Percentiles rank a stretch among this genome's conserved stretches.
phyloP scores from a whole-genome alignment of 202 grass and related monocot species.

The Bolboschoenoplectus hybrid region DNA sequence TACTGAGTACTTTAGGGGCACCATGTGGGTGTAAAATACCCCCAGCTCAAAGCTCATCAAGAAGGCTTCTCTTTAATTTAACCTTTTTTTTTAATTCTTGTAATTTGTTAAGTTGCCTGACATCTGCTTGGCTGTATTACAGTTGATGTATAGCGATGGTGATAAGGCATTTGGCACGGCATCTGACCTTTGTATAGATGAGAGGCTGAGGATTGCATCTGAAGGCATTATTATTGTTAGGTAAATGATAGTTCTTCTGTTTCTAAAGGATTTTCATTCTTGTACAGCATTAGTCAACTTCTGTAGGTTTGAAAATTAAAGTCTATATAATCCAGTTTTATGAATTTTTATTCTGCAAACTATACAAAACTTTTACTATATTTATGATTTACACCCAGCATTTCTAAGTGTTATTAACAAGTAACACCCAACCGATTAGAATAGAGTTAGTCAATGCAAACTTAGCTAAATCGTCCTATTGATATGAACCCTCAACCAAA shows the following conservation, averaged over 20 bases:
- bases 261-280: slow-evolving; percentile 38
- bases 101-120: slow-evolving; percentile 30
- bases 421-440: not conserved
- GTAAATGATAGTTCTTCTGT: slow-evolving; percentile 45
- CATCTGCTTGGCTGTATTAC: slow-evolving; percentile 45
- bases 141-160: slow-evolving; percentile 99
- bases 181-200: slow-evolving; percentile 86
- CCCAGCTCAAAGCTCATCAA: not conserved
- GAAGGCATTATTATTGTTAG: slow-evolving; percentile 96
- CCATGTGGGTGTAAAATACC: not conserved
- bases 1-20: not conserved
- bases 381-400: not conserved
- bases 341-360: not conserved
- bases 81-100: slow-evolving; percentile 28
- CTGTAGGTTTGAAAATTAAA: not conserved
- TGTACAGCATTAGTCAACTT: slow-evolving; percentile 34
- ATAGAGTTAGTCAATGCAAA: not conserved
- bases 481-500: not conserved
- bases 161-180: slow-evolving; percentile 97
- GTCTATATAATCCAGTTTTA: slow-evolving; percentile 12
- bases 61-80: slow-evolving; percentile 31
- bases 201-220: slow-evolving; percentile 89
- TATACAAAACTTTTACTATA: not conserved
- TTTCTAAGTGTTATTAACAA: not conserved
- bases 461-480: not conserved